A percentile compares a stretch with the other conserved stretches of the same genome.
These are phyloP conservation scores for Solanum bukasovii DNA, from an alignment of 257 asterid species.

Conservation along the genomic window DNA sequence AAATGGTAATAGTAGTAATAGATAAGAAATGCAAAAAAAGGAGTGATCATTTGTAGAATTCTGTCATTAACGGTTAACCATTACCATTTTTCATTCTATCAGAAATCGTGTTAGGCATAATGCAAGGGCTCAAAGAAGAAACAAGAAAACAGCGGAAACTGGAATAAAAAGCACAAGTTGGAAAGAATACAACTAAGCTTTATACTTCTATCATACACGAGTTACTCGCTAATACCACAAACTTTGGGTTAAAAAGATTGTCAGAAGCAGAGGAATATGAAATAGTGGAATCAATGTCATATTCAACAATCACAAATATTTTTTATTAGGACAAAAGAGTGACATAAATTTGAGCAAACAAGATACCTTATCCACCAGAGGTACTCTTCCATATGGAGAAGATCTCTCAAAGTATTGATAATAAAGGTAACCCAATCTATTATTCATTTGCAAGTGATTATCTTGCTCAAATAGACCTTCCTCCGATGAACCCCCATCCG, in stretches of 20 bases:
- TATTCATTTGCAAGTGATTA: constrained; percentile 17
- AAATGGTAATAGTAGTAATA: background rate
- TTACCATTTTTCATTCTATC: background rate
- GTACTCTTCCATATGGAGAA: constrained; percentile 43
- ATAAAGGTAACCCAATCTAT: constrained; percentile 31
- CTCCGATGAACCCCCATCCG: constrained; percentile 46
- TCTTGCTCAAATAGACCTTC: constrained; percentile 30
- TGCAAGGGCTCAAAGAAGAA: background rate
- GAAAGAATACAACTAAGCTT: background rate
- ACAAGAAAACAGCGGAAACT: background rate
- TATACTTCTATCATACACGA: background rate
- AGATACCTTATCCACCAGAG: constrained; percentile 43
- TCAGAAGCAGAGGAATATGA: background rate
- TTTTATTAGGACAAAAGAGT: background rate
- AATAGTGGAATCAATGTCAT: background rate
- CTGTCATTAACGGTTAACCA: background rate
- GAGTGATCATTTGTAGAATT: background rate
- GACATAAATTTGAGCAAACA: background rate
- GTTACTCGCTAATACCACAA: background rate
- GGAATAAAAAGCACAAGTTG: background rate
- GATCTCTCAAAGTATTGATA: constrained; percentile 37
- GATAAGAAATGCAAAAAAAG: background rate
- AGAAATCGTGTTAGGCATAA: background rate
- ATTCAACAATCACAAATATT: background rate
- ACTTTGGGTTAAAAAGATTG: background rate